A percentile compares a stretch with the other conserved stretches of the same genome.
Conservation (phyloP, 1,139 yeast species). For the Groenewaldozyma auringiensis region DNA sequence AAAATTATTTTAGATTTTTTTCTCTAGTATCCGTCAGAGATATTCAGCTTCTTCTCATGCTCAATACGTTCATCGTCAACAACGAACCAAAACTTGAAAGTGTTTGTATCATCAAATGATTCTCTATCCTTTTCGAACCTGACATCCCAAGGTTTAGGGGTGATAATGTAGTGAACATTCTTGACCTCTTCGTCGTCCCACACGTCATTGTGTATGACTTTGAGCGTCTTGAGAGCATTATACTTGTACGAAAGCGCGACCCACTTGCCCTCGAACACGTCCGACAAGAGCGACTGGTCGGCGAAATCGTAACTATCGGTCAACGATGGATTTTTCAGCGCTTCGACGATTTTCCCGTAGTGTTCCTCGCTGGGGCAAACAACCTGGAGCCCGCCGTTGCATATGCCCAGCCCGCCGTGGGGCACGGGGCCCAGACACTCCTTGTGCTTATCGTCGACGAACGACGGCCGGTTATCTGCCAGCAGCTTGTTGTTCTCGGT, state of each 20-base stretch:
- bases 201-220: slow-evolving; percentile 36
- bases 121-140: slow-evolving; percentile 19
- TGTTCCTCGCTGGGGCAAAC: slow-evolving; percentile 36
- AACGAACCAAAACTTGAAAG: slow-evolving; percentile 29
- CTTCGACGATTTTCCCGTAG: slow-evolving; percentile 35
- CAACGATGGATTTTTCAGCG: slow-evolving; percentile 31
- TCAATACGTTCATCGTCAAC: slow-evolving; percentile 32
- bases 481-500: slow-evolving; percentile 20
- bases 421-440: slow-evolving; percentile 38
- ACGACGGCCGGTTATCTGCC: neutral
- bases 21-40: slow-evolving; percentile 13
- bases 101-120: slow-evolving; percentile 27
- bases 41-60: slow-evolving; percentile 17
- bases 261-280: slow-evolving; percentile 44
- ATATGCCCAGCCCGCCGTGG: slow-evolving; percentile 36
- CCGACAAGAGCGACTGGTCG: slow-evolving; percentile 49
- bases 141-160: slow-evolving; percentile 53
- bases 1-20: no score
- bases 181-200: slow-evolving; percentile 43
- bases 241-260: slow-evolving; percentile 43
- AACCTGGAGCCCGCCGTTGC: slow-evolving; percentile 49
- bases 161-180: slow-evolving; percentile 46
- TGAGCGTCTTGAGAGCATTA: slow-evolving; percentile 47
- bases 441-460: slow-evolving; percentile 18
- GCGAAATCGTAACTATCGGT: slow-evolving; percentile 43